A percentile compares a stretch with the other conserved stretches of the same genome.
phyloP scores from a whole-genome alignment of 2,329 filamentous ascomycete genomes.

The Mycosphaerella sp. region DNA sequence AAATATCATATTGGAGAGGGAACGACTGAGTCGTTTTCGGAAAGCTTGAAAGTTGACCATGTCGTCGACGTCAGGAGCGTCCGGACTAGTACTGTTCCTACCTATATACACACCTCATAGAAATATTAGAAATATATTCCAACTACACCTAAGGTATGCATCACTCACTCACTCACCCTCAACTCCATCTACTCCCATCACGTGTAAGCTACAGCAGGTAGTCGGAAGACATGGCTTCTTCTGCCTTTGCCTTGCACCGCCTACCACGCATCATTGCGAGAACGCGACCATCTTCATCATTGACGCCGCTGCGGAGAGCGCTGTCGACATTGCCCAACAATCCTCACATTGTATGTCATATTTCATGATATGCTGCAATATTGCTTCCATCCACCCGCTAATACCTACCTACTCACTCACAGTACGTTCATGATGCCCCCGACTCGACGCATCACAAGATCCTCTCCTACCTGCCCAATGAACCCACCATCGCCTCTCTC shows the following conservation, averaged over 20 bases:
- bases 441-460: slow-evolving; percentile 36
- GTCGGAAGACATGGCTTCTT: not conserved
- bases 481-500: slow-evolving; percentile 48
- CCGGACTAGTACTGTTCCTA: too few relatives aligned
- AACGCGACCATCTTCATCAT: slow-evolving; percentile 15
- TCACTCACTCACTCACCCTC: too few relatives aligned
- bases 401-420: not conserved
- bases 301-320: slow-evolving; percentile 19
- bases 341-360: slow-evolving; percentile 35
- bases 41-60: too few relatives aligned
- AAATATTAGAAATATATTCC: too few relatives aligned
- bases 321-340: slow-evolving; percentile 42
- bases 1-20: too few relatives aligned
- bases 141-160: too few relatives aligned
- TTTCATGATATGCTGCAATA: not conserved
- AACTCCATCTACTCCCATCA: too few relatives aligned
- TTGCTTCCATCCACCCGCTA: not conserved
- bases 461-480: slow-evolving; percentile 51
- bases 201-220: too few relatives aligned
- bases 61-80: too few relatives aligned
- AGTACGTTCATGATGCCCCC: slow-evolving; percentile 46
- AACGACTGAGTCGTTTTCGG: too few relatives aligned
- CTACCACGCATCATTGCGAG: slow-evolving; percentile 10
- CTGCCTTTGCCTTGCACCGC: not conserved
- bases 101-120: too few relatives aligned